A percentile compares a stretch with the other conserved stretches of the same genome.
phyloP scores from a whole-genome alignment of 495 filamentous ascomycete species.

The Hypomontagnella monticulosa region DNA sequence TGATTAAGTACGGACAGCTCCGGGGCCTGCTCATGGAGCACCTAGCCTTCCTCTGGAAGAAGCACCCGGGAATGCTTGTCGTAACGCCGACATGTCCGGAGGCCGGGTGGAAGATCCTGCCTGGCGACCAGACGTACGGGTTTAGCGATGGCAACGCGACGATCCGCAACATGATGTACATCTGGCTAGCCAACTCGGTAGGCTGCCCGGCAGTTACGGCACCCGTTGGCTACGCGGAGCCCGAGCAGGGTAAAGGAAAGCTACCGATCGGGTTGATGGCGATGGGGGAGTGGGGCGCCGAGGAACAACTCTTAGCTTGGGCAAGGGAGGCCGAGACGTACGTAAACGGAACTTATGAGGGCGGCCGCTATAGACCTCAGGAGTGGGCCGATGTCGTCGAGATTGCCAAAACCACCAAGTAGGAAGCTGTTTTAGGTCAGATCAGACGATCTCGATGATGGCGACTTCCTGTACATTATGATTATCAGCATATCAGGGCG shows the following conservation, averaged over 20 bases:
- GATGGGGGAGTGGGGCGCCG: conserved; percentile 87
- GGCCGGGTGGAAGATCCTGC: conserved; percentile 72
- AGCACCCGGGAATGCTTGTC: conserved; percentile 79
- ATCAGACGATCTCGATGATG: not conserved
- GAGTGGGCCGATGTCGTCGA: conserved; percentile 56
- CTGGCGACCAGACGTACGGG: conserved; percentile 66
- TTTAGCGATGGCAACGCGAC: conserved; percentile 76
- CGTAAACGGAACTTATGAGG: conserved; percentile 48
- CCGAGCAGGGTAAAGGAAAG: conserved; percentile 55
- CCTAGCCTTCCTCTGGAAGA: conserved; percentile 74
- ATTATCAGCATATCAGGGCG: too few species aligned
- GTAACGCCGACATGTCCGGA: conserved; percentile 82
- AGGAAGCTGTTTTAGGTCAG: not conserved
- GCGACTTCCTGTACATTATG: not conserved
- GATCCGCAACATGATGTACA: conserved; percentile 86
- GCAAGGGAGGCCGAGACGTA: conserved; percentile 73
- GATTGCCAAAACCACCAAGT: conserved; percentile 38
- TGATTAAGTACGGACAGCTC: conserved; percentile 78
- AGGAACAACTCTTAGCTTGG: conserved; percentile 80
- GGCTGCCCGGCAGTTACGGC: conserved; percentile 82
- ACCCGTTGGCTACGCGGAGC: conserved; percentile 77
- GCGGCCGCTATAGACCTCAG: conserved; percentile 50
- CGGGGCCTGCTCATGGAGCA: conserved; percentile 84
- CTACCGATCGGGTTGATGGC: conserved; percentile 87
- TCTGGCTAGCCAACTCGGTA: conserved; percentile 84